A percentile compares a stretch with the other conserved stretches of the same genome.
Conservation (phyloP, 306 rosid genomes). For the Betula pendula region DNA sequence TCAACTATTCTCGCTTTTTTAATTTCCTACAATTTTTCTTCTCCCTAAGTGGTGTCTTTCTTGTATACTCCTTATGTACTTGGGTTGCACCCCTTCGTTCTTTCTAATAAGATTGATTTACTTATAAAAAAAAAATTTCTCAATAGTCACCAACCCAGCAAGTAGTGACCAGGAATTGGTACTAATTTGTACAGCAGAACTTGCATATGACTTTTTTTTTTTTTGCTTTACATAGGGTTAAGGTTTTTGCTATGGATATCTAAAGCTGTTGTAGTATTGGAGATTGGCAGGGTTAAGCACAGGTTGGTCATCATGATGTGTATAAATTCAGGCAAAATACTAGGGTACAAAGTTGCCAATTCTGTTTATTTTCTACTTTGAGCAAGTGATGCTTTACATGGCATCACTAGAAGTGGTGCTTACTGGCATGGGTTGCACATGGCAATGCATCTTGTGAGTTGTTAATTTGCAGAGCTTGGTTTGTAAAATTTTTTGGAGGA, state of each 20-base stretch:
- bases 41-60: too few relatives aligned
- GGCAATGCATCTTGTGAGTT: neutral
- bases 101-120: too few relatives aligned
- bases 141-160: neutral
- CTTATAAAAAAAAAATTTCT: neutral
- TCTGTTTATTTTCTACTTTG: neutral
- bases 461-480: neutral
- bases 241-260: neutral
- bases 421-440: neutral
- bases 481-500: too few relatives aligned
- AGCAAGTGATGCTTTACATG: neutral
- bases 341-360: neutral
- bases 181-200: neutral
- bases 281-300: neutral
- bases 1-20: too few relatives aligned
- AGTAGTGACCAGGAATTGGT: neutral
- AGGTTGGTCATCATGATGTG: neutral
- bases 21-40: too few relatives aligned
- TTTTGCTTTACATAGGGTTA: neutral
- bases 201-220: neutral
- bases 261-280: neutral
- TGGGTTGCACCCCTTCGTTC: too few relatives aligned
- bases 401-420: slow-evolving; percentile 2
- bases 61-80: too few relatives aligned
- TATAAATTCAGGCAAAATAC: neutral